These are phyloP conservation scores for Pouteria campechiana DNA, from an alignment of 179 eudicot genomes.

Conservation along the genomic window DNA sequence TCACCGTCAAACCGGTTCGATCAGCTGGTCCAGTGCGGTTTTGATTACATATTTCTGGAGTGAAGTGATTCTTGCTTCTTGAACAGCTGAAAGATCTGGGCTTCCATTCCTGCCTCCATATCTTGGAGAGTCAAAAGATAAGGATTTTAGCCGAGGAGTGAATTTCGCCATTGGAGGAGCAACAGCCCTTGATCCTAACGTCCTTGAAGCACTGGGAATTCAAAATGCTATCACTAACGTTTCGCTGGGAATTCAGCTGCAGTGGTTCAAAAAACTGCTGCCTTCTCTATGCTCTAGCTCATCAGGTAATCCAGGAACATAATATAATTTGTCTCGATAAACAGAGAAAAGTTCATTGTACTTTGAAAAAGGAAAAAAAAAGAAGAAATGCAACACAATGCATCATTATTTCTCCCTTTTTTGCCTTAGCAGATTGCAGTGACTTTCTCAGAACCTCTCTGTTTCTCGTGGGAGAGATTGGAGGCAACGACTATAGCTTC, in stretches of 20 bases:
- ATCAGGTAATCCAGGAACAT: not conserved
- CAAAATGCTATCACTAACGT: not conserved
- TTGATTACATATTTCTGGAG: too few species aligned
- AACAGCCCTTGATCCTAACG: not conserved
- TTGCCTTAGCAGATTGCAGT: not conserved
- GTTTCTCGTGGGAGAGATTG: not conserved
- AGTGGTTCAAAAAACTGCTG: not conserved
- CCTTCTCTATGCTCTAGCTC: not conserved
- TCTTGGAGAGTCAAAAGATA: too few species aligned
- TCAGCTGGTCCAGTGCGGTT: too few species aligned
- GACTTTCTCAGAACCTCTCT: not conserved
- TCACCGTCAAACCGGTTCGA: too few species aligned
- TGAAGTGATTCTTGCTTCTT: too few species aligned
- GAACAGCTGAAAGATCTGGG: too few species aligned
- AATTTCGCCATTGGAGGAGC: not conserved
- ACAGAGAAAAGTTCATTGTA: too few species aligned
- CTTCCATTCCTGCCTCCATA: too few species aligned
- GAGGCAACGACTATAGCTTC: not conserved
- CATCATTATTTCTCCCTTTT: too few species aligned
- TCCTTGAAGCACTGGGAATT: not conserved
- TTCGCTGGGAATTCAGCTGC: not conserved
- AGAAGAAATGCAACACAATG: too few species aligned
- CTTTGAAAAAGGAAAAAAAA: too few species aligned
- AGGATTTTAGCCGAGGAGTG: not conserved
- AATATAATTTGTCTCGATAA: too few species aligned